phyloP scores from a whole-genome alignment of 1,139 yeast genomes.

The Cylindricascospora bacillispora region DNA sequence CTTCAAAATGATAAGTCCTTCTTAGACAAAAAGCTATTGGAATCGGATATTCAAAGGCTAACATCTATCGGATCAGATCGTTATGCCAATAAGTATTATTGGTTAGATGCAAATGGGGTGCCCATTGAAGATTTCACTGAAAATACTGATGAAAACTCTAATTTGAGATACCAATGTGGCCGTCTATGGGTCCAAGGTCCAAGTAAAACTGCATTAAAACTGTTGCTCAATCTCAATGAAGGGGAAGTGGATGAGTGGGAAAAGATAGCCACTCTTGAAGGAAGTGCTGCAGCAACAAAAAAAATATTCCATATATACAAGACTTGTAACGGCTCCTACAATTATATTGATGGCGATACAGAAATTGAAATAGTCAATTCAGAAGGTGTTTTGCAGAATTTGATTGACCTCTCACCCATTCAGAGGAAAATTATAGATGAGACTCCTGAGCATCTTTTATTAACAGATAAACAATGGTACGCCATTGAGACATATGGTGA shows the following conservation, averaged over 20 bases:
- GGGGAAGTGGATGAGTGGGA: slow-evolving; percentile 29
- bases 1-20: slow-evolving; percentile 35
- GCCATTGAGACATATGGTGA: slow-evolving; percentile 50
- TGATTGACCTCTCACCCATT: slow-evolving; percentile 29
- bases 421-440: slow-evolving; percentile 66
- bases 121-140: slow-evolving; percentile 58
- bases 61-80: slow-evolving; percentile 74
- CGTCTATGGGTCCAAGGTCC: slow-evolving; percentile 94
- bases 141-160: slow-evolving; percentile 42
- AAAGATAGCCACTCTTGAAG: slow-evolving; percentile 13
- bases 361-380: slow-evolving; percentile 25
- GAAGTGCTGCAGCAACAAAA: slow-evolving; percentile 18
- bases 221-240: slow-evolving; percentile 30
- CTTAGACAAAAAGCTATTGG: slow-evolving; percentile 46
- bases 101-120: slow-evolving; percentile 83
- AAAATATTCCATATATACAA: slow-evolving; percentile 15
- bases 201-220: slow-evolving; percentile 42
- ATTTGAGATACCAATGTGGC: slow-evolving; percentile 43
- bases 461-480: slow-evolving; percentile 53
- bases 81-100: slow-evolving; percentile 80
- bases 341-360: slow-evolving; percentile 15
- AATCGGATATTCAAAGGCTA: slow-evolving; percentile 68
- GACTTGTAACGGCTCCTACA: slow-evolving; percentile 12
- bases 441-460: slow-evolving; percentile 39
- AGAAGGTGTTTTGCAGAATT: slow-evolving; percentile 30